Evolutionary conservation across 345 rosid species (phyloP), one percentile per base, ranked within the genome.

Genomic region (Kernera saxatilis): DNA sequence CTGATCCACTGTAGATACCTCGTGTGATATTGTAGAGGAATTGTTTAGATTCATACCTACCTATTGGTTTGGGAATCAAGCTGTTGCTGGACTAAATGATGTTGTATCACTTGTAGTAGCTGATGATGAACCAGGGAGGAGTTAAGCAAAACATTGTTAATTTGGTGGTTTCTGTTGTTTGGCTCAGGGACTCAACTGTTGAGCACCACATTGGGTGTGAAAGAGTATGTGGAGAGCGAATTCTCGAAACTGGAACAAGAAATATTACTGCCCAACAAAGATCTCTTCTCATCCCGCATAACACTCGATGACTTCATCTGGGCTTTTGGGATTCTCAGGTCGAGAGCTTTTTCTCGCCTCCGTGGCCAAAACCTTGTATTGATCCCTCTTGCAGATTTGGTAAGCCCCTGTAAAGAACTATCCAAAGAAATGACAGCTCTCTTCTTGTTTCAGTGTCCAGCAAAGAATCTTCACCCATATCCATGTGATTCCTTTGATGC

Each of bases 311-410:
- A 87, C 75, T 89, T 93, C 78, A 69, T 79, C 3, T 89, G 98
- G 98, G 98, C 97, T 6, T 89, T 87, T 69, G 95, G 96, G 68
- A 84, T 91, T 68, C 97, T 93, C 37, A 83, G 81, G 74, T 93
- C 97, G 13, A 84, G 98, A 70, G 90, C 97, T 32, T 93, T 89
- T 79, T 86, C 98, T 21, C 87, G 88, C 33, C 93, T 91, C 51
- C 93, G 89, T 43, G 98, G 91, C 64, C 88, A 91, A 80, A 81
- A 89, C 74, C 96, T 93, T 57, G 90, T 89, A 73, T 74, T 93
- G 82, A 75, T 91, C 69, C 98, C 96, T 69, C 86, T 93, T 39
- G 98, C 93, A 9, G 98, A 93, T 73, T 67, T 93, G 94, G 98
- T 87, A 84, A 59, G 82, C 26, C 30, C 15, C 43, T 30, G 53